Conservation (phyloP, 1,139 yeast genomes). For the Meyerozyma sp. region DNA sequence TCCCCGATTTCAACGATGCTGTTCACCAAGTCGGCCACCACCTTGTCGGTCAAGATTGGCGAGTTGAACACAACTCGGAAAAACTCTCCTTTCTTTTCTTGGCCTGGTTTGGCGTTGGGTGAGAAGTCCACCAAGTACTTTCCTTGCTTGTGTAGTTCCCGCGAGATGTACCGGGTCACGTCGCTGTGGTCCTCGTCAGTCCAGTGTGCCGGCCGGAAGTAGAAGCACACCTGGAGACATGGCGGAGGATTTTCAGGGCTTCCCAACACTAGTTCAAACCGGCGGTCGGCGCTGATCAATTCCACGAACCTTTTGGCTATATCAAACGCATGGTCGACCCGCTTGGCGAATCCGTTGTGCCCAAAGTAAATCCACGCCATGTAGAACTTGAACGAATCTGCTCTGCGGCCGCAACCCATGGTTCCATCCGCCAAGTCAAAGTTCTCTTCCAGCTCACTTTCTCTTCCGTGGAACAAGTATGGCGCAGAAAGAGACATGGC, state of each 20-base stretch:
- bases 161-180: slow-evolving; percentile 60
- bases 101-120: slow-evolving; percentile 53
- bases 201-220: slow-evolving; percentile 47
- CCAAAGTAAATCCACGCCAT: slow-evolving; percentile 84
- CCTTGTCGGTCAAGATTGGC: slow-evolving; percentile 44
- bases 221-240: slow-evolving; percentile 81
- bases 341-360: slow-evolving; percentile 43
- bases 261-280: slow-evolving; percentile 47
- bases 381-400: slow-evolving; percentile 76
- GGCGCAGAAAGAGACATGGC: slow-evolving; percentile 80
- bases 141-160: slow-evolving; percentile 56
- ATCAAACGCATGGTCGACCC: slow-evolving; percentile 69
- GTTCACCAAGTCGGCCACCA: slow-evolving; percentile 34
- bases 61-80: slow-evolving; percentile 83
- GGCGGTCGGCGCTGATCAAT: slow-evolving; percentile 25
- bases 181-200: slow-evolving; percentile 40
- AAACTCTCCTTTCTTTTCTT: slow-evolving; percentile 61
- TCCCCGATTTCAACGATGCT: slow-evolving; percentile 26
- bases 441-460: slow-evolving; percentile 46
- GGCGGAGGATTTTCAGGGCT: slow-evolving; percentile 54
- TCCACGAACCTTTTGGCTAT: slow-evolving; percentile 58
- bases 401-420: slow-evolving; percentile 88
- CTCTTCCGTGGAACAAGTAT: slow-evolving; percentile 68
- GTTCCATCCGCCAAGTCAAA: slow-evolving; percentile 86
- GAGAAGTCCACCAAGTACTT: slow-evolving; percentile 75